Evolutionary conservation across 345 rosid species (phyloP).

Genomic region (Pistacia atlantica): DNA sequence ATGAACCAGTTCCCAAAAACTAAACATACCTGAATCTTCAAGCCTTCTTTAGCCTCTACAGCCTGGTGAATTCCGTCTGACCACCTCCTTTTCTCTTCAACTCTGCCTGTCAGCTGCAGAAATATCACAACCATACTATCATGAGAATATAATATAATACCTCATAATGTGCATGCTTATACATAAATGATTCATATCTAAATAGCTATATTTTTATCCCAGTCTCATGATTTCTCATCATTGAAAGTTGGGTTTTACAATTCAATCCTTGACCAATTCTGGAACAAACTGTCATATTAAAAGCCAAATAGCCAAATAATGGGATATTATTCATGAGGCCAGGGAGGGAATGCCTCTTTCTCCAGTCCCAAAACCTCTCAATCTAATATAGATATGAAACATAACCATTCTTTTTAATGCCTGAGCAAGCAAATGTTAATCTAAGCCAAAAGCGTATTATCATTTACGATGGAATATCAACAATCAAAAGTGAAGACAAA

Average conservation of each 20-base stretch:
- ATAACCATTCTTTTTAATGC: neutral
- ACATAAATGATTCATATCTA: neutral
- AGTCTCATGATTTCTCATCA: constrained; percentile 5
- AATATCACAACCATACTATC: neutral
- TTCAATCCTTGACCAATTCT: neutral
- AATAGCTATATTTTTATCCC: neutral
- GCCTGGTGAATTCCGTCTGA: constrained; percentile 97
- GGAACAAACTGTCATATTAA: neutral
- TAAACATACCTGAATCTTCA: constrained; percentile 70
- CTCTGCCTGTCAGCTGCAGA: constrained; percentile 92
- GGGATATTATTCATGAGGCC: neutral
- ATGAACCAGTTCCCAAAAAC: constrained; percentile 17
- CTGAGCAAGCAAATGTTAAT: constrained; percentile 2
- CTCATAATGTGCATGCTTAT: neutral
- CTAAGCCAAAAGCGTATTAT: neutral
- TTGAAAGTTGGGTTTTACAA: neutral
- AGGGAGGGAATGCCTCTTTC: neutral
- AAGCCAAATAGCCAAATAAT: neutral
- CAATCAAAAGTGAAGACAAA: neutral
- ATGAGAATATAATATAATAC: neutral
- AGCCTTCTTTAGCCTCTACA: constrained; percentile 97
- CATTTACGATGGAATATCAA: neutral
- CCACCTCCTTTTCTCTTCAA: constrained; percentile 98
- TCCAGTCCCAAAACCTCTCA: neutral
- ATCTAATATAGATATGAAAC: constrained; percentile 3